These are phyloP conservation scores for Pedinophyceae sp. DNA, from an alignment of 139 green algal species.

Conservation along the genomic window DNA sequence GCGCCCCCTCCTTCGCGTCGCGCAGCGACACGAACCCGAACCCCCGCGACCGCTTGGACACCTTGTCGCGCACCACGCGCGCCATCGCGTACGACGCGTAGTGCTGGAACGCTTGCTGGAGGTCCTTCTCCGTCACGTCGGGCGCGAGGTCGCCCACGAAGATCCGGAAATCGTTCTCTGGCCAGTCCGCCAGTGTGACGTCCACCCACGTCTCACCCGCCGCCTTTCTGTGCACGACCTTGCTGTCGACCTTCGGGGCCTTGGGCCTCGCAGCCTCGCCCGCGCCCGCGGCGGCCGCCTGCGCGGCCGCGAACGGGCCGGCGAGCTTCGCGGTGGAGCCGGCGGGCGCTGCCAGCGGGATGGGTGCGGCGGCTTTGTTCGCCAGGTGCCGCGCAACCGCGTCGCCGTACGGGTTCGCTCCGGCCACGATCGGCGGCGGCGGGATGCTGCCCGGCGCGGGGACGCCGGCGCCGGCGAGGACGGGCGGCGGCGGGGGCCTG, in stretches of 20 bases:
- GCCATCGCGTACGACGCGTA: slow-evolving; percentile 70
- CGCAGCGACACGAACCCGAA: slow-evolving; percentile 87
- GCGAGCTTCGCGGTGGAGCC: too few species aligned
- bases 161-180: slow-evolving; percentile 83
- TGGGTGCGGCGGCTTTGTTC: too few species aligned
- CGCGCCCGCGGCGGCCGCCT: slow-evolving; percentile 8
- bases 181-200: slow-evolving; percentile 64
- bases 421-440: too few species aligned
- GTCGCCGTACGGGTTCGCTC: too few species aligned
- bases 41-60: slow-evolving; percentile 66
- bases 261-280: slow-evolving; percentile 22
- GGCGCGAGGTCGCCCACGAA: slow-evolving; percentile 94
- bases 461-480: background rate
- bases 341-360: too few species aligned
- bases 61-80: slow-evolving; percentile 60
- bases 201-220: slow-evolving; percentile 57
- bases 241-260: too few species aligned
- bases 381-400: too few species aligned
- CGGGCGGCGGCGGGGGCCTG: background rate
- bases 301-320: too few species aligned
- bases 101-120: slow-evolving; percentile 62
- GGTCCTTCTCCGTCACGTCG: slow-evolving; percentile 76
- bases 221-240: slow-evolving; percentile 11
- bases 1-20: slow-evolving; percentile 49
- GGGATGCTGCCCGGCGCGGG: background rate